Percentiles rank a stretch among this genome's conserved stretches.
Evolutionary conservation across 768 basidiomycete species (phyloP).

Genomic region (Erythrobasidium yunnanense): DNA sequence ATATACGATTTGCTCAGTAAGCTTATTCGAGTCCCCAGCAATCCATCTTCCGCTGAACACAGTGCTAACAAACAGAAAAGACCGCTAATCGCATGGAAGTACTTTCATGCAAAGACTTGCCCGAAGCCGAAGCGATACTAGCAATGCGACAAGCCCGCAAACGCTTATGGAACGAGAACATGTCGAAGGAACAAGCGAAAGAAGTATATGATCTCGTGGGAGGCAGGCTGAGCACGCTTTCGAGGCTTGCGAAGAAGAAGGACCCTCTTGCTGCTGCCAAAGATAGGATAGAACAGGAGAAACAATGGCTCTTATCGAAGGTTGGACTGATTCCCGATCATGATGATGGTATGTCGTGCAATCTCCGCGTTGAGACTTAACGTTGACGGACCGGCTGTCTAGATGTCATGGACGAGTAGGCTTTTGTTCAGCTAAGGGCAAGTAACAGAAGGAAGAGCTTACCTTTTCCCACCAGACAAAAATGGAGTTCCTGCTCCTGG

Average conservation of each 20-base stretch:
- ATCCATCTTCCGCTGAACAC: no score
- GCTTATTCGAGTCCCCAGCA: slow-evolving; percentile 37
- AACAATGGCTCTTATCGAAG: slow-evolving; percentile 66
- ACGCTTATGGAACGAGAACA: slow-evolving; percentile 43
- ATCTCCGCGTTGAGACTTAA: background rate
- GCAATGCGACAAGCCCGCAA: slow-evolving; percentile 52
- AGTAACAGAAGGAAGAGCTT: background rate
- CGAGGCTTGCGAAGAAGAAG: slow-evolving; percentile 52
- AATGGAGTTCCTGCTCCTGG: slow-evolving; percentile 33
- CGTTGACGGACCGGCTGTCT: no score
- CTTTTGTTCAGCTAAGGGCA: background rate
- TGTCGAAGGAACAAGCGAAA: slow-evolving; percentile 47
- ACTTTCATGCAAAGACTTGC: slow-evolving; percentile 62
- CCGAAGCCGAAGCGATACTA: slow-evolving; percentile 50
- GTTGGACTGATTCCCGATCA: slow-evolving; percentile 73
- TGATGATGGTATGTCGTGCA: slow-evolving; percentile 10
- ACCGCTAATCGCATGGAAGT: slow-evolving; percentile 66
- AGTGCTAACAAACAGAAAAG: no score
- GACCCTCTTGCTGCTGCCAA: slow-evolving; percentile 32
- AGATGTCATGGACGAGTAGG: slow-evolving; percentile 73
- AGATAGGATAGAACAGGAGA: slow-evolving; percentile 59
- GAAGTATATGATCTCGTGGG: slow-evolving; percentile 51
- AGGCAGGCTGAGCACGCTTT: slow-evolving; percentile 67
- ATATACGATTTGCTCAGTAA: slow-evolving; percentile 58
- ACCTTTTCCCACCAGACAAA: slow-evolving; percentile 42